Evolutionary conservation across 139 green algal species (phyloP), one percentile per base, ranked within the genome.

Genomic region (Tetraselmis chui): DNA sequence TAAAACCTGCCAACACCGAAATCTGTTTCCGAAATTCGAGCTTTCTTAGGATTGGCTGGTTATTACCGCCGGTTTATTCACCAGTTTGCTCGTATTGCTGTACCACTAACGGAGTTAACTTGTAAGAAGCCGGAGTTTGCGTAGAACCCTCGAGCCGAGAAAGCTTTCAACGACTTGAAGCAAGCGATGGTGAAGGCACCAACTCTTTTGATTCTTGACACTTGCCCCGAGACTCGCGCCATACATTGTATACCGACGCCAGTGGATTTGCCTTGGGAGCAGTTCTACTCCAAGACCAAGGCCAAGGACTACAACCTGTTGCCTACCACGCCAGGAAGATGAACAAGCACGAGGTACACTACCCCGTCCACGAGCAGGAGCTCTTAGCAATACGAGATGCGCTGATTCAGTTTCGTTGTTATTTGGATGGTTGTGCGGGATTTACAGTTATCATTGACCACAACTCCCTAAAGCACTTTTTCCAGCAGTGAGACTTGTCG

Each of bases 161-260:
- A 23, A 11, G 74, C n/a, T 2, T 77, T 77, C 26, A 5, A 29
- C 2, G 26, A 22, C 74, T 5, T 77, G 2, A 29, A 77, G 18
- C 2, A 29, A 29, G n/a, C 74, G 74, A 28, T 31, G n/a, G 18
- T 31, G n/a, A 28, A 18, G n/a, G n/a, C n/a, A n/a, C 59, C 59
- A n/a, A 75, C 59, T 75, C 59, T 22, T 23, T 23, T 75, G 22
- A 22, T n/a, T n/a, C 23, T n/a, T 23, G 23, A 22, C 23, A 75
- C 23, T 22, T n/a, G 23, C 22, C 23, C 22, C 59, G 22, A 18
- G n/a, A 31, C 5, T 31, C 74, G 26, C 74, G 26, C 18, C 11
- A 77, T 25, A 77, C 18, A 22, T 77, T 77, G n/a, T 77, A 77
- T 29, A 77, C 74, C 74, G 74, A 77, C 74, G 74, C 74, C 2